A percentile compares a stretch with the other conserved stretches of the same genome.
phyloP scores from a whole-genome alignment of 805 yeast species.

The Metschnikowia dekortorum region DNA sequence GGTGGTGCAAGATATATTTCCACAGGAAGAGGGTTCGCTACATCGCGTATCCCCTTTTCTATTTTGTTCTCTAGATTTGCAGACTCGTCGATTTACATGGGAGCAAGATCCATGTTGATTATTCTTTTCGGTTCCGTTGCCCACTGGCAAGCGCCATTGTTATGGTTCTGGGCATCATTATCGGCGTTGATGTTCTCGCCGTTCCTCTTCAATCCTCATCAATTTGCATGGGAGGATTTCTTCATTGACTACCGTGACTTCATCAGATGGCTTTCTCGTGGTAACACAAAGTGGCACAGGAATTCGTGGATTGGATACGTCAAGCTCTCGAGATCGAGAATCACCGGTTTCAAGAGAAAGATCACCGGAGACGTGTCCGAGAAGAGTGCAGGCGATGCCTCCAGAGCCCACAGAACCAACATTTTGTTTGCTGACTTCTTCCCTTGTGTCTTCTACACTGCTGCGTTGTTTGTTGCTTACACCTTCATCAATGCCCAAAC shows the following conservation, averaged over 20 bases:
- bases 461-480: constrained; percentile 70
- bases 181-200: constrained; percentile 66
- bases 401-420: constrained; percentile 75
- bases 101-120: constrained; percentile 71
- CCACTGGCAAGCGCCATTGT: constrained; percentile 56
- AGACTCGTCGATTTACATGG: constrained; percentile 68
- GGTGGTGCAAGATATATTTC: constrained; percentile 84
- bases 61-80: constrained; percentile 65
- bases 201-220: constrained; percentile 73
- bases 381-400: constrained; percentile 61
- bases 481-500: constrained; percentile 83
- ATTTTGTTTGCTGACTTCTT: constrained; percentile 75
- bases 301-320: constrained; percentile 86
- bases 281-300: constrained; percentile 85
- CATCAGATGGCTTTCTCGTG: constrained; percentile 63
- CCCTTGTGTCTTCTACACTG: constrained; percentile 66
- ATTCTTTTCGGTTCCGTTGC: constrained; percentile 54
- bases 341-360: constrained; percentile 86
- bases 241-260: constrained; percentile 62
- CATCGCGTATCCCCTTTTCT: constrained; percentile 64
- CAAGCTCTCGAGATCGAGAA: constrained; percentile 75
- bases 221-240: constrained; percentile 64
- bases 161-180: constrained; percentile 73
- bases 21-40: constrained; percentile 81
- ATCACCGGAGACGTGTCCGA: constrained; percentile 64